phyloP scores from a whole-genome alignment of 208 protist genomes.

The Acanthamoeba triangularis region DNA sequence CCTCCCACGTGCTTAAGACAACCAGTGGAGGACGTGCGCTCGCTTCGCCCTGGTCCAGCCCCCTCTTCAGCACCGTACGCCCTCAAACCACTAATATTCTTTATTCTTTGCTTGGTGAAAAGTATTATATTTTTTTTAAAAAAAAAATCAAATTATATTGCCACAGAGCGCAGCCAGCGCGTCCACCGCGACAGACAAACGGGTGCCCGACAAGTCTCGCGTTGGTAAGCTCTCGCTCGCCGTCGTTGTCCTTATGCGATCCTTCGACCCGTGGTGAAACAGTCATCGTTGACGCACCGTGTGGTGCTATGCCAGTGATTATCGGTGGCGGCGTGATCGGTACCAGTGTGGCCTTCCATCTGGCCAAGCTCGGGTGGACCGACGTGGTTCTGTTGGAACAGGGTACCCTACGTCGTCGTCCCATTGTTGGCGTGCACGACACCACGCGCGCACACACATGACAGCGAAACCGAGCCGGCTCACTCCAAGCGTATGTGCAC shows the following conservation, averaged over 20 bases:
- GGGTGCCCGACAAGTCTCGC: background rate
- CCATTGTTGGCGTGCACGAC: background rate
- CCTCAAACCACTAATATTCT: too few species aligned
- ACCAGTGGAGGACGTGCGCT: too few species aligned
- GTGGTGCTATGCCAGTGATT: background rate
- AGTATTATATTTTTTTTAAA: too few species aligned
- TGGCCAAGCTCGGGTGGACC: slow-evolving; percentile 8
- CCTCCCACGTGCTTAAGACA: too few species aligned
- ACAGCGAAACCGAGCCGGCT: too few species aligned
- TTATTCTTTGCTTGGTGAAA: too few species aligned
- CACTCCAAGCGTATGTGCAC: too few species aligned
- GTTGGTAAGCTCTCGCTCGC: background rate
- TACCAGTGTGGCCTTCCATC: background rate
- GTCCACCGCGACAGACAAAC: background rate
- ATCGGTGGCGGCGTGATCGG: slow-evolving; percentile 31
- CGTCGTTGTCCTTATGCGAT: too few species aligned
- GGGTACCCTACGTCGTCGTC: background rate
- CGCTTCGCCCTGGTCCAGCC: too few species aligned
- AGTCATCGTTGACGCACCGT: background rate
- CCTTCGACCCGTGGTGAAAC: background rate
- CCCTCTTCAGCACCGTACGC: background rate
- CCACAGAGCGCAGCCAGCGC: background rate
- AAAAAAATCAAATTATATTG: too few species aligned
- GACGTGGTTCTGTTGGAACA: slow-evolving; percentile 27
- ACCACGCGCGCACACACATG: background rate